Percentiles rank a stretch among this genome's conserved stretches.
Evolutionary conservation across 306 rosid species (phyloP).

Genomic region (Carpinus fangiana): DNA sequence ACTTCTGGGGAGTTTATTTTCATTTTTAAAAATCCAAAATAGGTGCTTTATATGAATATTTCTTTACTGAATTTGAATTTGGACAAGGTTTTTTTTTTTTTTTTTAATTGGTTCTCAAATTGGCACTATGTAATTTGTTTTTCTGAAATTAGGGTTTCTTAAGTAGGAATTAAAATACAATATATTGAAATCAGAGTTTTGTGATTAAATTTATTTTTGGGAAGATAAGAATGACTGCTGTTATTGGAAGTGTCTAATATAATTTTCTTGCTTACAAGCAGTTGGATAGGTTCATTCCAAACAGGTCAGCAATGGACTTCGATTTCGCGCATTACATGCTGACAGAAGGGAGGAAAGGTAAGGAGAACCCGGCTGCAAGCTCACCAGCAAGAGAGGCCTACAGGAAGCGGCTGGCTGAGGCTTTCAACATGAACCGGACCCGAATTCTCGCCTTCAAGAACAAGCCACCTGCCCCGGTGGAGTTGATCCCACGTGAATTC

Average conservation of each 20-base stretch:
- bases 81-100: not conserved
- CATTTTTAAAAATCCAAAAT: not conserved
- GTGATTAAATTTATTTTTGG: not conserved
- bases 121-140: too few relatives aligned
- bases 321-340: slow-evolving; percentile 52
- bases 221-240: not conserved
- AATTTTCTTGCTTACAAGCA: slow-evolving; percentile 3
- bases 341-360: slow-evolving; percentile 45
- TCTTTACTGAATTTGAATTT: not conserved
- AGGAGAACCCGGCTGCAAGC: slow-evolving; percentile 56
- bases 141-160: too few relatives aligned
- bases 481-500: slow-evolving; percentile 46
- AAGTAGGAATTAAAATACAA: too few relatives aligned
- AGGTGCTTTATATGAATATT: not conserved
- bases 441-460: slow-evolving; percentile 87
- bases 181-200: too few relatives aligned
- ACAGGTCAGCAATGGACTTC: slow-evolving; percentile 55
- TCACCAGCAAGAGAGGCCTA: slow-evolving; percentile 67
- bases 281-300: slow-evolving; percentile 60
- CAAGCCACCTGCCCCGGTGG: slow-evolving; percentile 68
- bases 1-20: not conserved
- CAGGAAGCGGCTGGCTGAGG: slow-evolving; percentile 62
- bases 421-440: slow-evolving; percentile 66
- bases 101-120: too few relatives aligned
- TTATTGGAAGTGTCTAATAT: not conserved